Base-by-base conservation (phyloP, 768 basidiomycete species). In the Tricholoma saponaceum region DNA sequence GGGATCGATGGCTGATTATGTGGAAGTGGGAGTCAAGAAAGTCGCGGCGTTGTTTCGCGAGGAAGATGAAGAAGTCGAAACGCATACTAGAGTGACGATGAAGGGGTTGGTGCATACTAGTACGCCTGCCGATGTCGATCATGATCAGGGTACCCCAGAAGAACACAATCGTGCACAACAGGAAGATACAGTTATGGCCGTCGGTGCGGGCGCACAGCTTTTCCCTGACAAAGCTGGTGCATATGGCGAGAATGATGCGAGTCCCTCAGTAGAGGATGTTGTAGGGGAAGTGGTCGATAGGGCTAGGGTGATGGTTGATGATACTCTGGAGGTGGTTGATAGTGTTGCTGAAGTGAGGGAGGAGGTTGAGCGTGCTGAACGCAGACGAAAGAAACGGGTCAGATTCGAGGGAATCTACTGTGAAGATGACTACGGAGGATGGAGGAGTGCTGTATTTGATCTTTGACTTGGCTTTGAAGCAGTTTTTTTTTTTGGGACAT, bases 381-480 rank as follows among this genome's bases (percentile, higher is more conserved):
- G 69, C 51, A 63, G 66, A 58, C 66, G 69, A 54, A 55, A 62
- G 51, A 53, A 60, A 39, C 62, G 62, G 54, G 68, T 44, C 9
- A 23, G 43, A 13, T 44, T 44, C 12, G 43, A 64, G 51, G 58
- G 51, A 60, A 64, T 64, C 10, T 67, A 68, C 56, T 56, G 55
- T 30, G 41, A 51, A 35, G 59, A 56, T 55, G 58, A 32, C 8
- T 32, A 55, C 7, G 71, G 64, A 3, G 71, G 64, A 3, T 75
- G 73, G 73, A 66, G 67, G 54, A 76, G 76, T 55, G 51, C 52
- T 5, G 74, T 69, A 1, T 77, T 77, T 54, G 70, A 77, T 60
- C 63, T 72, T 22, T 66, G 28, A 51, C 43, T 32, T 32, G 30
- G 30, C 30, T 32, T 32, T 10, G 28, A 28, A n/a, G n/a, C n/a